A percentile compares a stretch with the other conserved stretches of the same genome.
Evolutionary conservation across 345 rosid genomes (phyloP).

Genomic region (Corchorus capsularis): DNA sequence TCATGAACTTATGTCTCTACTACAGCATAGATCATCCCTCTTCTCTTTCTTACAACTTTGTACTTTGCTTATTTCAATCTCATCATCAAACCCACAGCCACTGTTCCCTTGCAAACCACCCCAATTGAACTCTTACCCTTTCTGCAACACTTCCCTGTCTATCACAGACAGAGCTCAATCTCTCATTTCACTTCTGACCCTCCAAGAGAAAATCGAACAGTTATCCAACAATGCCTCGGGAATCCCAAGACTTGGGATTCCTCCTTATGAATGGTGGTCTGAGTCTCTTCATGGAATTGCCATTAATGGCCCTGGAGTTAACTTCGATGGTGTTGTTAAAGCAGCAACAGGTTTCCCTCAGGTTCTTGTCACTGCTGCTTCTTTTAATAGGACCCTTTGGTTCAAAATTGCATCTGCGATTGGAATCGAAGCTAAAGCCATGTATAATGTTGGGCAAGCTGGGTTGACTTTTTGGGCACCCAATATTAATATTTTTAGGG

Average conservation of each 20-base stretch:
- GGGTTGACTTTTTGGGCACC: constrained; percentile 98
- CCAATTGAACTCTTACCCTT: constrained; percentile 44
- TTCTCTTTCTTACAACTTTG: constrained; percentile 19
- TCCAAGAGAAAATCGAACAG: constrained; percentile 68
- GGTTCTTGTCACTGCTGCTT: constrained; percentile 65
- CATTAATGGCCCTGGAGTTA: constrained; percentile 81
- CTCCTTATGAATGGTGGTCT: constrained; percentile 94
- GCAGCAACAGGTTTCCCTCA: constrained; percentile 89
- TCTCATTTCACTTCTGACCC: constrained; percentile 70
- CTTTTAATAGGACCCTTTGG: constrained; percentile 86
- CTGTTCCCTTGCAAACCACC: constrained; percentile 68
- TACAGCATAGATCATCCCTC: neutral
- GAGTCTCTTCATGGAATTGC: constrained; percentile 93
- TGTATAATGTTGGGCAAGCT: constrained; percentile 84
- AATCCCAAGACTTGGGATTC: constrained; percentile 78
- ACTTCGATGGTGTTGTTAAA: constrained; percentile 64
- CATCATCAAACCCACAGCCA: constrained; percentile 16
- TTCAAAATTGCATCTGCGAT: constrained; percentile 64
- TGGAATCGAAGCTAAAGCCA: constrained; percentile 76
- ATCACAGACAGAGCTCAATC: constrained; percentile 53
- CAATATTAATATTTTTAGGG: constrained; percentile 78
- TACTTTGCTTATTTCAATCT: constrained; percentile 9
- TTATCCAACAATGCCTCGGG: constrained; percentile 72
- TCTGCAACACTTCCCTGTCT: constrained; percentile 74
- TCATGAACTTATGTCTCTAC: too few species aligned